Percentiles rank a stretch among this genome's conserved stretches.
These are phyloP conservation scores for Alternaria brassicicola DNA, from an alignment of 2,329 filamentous ascomycete species.

Conservation along the genomic window DNA sequence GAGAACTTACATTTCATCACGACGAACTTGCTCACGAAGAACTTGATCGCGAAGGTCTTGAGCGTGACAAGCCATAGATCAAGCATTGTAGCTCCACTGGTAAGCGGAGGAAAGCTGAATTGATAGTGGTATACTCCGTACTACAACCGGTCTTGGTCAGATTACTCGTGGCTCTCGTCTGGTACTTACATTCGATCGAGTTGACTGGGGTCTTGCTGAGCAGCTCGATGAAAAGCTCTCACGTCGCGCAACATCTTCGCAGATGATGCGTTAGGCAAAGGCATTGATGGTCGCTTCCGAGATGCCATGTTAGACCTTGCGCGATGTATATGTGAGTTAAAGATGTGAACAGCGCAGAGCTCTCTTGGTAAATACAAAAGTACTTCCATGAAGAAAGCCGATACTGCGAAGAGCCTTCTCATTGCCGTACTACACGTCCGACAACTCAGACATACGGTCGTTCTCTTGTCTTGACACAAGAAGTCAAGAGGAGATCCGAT, in stretches of 20 bases:
- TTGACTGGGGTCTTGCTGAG: neutral
- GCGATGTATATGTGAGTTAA: no score
- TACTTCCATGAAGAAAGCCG: no score
- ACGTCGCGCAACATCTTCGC: neutral
- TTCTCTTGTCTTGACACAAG: no score
- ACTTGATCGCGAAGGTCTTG: neutral
- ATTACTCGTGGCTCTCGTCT: neutral
- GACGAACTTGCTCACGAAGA: neutral
- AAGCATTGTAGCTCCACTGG: neutral
- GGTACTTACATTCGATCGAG: neutral
- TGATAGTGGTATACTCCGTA: neutral
- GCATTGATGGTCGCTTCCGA: rapidly evolving
- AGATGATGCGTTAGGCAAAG: rapidly evolving
- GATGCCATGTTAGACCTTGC: neutral
- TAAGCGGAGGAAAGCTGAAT: neutral
- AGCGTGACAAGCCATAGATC: neutral
- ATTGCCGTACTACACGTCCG: no score
- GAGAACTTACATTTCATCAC: no score
- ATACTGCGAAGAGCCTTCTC: no score
- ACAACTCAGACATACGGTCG: no score
- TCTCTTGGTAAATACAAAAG: no score
- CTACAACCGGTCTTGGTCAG: neutral
- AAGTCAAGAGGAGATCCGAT: no score
- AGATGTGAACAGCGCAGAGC: no score
- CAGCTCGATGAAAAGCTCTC: neutral